These are phyloP conservation scores for Colletotrichum destructivum DNA, from an alignment of 2,329 filamentous ascomycete genomes.

Conservation along the genomic window DNA sequence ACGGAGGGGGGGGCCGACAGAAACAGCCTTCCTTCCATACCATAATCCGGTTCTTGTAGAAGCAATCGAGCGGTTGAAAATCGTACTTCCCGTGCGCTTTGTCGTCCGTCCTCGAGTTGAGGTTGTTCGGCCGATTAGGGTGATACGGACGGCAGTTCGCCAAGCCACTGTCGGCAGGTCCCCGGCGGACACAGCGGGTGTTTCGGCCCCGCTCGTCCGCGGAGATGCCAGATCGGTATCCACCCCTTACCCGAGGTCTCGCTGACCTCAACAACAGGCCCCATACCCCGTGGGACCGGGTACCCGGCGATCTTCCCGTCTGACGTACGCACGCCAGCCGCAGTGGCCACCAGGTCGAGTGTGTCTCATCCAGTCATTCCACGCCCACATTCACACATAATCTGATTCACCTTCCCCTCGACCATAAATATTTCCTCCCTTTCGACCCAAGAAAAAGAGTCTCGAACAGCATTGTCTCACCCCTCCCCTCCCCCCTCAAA, in stretches of 20 bases:
- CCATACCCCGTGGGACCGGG: slow-evolving; percentile 9
- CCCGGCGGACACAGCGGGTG: not conserved
- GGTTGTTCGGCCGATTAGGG: not conserved
- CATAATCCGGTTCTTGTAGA: no score
- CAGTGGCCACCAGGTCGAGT: slow-evolving; percentile 1
- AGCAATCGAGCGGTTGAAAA: not conserved
- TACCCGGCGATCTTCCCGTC: slow-evolving; percentile 12
- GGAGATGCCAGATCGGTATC: not conserved
- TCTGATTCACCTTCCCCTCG: slow-evolving; percentile 8
- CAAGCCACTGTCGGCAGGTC: no score
- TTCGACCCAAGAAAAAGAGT: not conserved
- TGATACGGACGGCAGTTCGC: not conserved
- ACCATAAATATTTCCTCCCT: not conserved
- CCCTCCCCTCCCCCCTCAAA: no score
- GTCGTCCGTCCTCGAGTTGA: no score
- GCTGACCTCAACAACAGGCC: not conserved
- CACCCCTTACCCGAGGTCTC: slow-evolving; percentile 2
- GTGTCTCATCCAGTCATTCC: not conserved
- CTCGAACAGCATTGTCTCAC: slow-evolving; percentile 25
- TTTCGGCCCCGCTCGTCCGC: not conserved
- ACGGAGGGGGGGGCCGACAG: no score
- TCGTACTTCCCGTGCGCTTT: no score
- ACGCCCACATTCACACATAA: not conserved
- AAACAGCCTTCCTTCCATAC: no score
- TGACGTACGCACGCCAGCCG: slow-evolving; percentile 15